Evolutionary conservation across 805 yeast species (phyloP).

Genomic region (Jamesozyma hellenica): DNA sequence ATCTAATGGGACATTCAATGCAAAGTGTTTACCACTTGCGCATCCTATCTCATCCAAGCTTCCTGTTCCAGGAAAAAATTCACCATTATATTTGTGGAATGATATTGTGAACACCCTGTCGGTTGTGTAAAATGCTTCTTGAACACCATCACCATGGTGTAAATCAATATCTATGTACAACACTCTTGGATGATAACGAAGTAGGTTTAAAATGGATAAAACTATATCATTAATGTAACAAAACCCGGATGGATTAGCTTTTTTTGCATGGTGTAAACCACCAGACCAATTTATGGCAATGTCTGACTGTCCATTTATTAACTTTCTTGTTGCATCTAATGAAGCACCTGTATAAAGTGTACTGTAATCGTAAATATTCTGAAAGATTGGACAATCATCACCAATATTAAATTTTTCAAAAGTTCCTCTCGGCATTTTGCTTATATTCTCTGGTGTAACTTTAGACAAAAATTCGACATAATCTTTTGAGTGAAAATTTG

Average conservation of each 20-base stretch:
- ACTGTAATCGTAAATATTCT: constrained; percentile 66
- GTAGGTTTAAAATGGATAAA: constrained; percentile 65
- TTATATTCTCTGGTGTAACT: constrained; percentile 64
- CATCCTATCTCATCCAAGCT: constrained; percentile 76
- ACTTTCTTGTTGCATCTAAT: constrained; percentile 78
- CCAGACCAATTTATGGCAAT: constrained; percentile 92
- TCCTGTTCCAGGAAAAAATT: constrained; percentile 91
- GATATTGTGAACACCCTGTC: constrained; percentile 87
- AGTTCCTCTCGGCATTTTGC: constrained; percentile 40
- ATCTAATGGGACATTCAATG: constrained; percentile 76
- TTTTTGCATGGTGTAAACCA: constrained; percentile 88
- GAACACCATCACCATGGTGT: constrained; percentile 94
- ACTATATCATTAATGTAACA: constrained; percentile 89
- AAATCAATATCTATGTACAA: constrained; percentile 82
- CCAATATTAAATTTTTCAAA: constrained; percentile 79
- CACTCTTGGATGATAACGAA: constrained; percentile 78
- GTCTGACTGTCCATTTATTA: constrained; percentile 74
- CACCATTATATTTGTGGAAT: constrained; percentile 82
- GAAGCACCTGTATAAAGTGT: constrained; percentile 83
- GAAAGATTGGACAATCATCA: constrained; percentile 84
- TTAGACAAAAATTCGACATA: constrained; percentile 66
- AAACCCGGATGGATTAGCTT: constrained; percentile 82
- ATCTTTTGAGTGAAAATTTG: constrained; percentile 79
- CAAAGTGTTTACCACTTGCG: constrained; percentile 72
- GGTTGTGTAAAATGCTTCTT: constrained; percentile 86